These are phyloP conservation scores for Xylaria sp. DNA, from an alignment of 2,329 filamentous ascomycete genomes.

Conservation along the genomic window DNA sequence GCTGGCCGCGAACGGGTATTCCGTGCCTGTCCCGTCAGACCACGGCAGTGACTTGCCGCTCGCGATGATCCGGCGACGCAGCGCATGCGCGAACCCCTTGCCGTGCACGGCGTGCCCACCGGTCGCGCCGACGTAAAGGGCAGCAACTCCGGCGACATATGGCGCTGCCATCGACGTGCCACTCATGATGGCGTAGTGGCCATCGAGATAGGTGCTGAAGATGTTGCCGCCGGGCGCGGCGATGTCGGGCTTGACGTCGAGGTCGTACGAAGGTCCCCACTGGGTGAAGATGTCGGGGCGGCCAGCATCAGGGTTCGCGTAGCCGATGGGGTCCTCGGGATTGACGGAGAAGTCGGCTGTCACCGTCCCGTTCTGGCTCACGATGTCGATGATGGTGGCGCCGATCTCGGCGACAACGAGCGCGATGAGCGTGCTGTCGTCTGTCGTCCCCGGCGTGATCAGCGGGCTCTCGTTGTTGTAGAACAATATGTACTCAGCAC, in stretches of 20 bases:
- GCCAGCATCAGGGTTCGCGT: conserved; percentile 36
- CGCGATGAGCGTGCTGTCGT: conserved; percentile 23
- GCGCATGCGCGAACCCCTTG: conserved; percentile 33
- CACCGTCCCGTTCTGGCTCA: conserved; percentile 33
- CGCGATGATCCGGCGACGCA: conserved; percentile 39
- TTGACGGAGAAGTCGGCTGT: conserved; percentile 36
- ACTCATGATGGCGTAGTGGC: conserved; percentile 42
- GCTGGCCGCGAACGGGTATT: conserved; percentile 34
- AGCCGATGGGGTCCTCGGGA: conserved; percentile 27
- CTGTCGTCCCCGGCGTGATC: conserved; percentile 16
- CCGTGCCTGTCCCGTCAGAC: conserved; percentile 25
- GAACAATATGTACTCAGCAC: conserved; percentile 35
- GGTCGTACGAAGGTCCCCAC: conserved; percentile 48
- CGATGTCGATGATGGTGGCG: conserved; percentile 30
- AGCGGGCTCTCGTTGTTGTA: conserved; percentile 35
- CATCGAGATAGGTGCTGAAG: conserved; percentile 46
- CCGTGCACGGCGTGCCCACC: conserved; percentile 39
- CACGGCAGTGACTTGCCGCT: conserved; percentile 35
- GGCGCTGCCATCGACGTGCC: conserved; percentile 55
- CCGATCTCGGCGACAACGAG: conserved; percentile 31
- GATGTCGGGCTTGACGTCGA: conserved; percentile 48
- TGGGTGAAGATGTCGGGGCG: conserved; percentile 44
- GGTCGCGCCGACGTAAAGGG: conserved; percentile 39
- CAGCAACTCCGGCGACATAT: conserved; percentile 47
- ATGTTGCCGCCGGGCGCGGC: conserved; percentile 49